Percentiles rank a stretch among this genome's conserved stretches.
Evolutionary conservation across 306 rosid genomes (phyloP).

Genomic region (Lotus japonicus): DNA sequence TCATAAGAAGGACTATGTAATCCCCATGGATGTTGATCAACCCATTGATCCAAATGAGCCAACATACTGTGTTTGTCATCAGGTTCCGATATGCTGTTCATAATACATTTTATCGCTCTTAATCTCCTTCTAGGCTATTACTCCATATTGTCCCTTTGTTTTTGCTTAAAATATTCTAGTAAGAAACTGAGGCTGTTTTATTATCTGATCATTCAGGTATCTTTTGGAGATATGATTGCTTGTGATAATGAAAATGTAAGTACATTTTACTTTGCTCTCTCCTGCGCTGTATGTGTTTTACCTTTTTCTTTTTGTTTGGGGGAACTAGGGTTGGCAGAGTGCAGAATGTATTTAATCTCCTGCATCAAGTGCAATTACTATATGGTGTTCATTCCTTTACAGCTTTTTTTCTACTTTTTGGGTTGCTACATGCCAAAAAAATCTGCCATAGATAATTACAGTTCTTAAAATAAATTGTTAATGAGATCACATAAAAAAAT

Average conservation of each 20-base stretch:
- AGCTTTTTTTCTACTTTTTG: not conserved
- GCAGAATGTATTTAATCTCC: not conserved
- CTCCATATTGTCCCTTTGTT: conserved; percentile 4
- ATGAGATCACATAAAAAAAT: not conserved
- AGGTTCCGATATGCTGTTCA: conserved; percentile 47
- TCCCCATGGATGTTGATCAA: conserved; percentile 76
- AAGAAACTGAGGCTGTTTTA: conserved; percentile 21
- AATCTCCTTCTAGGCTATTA: conserved; percentile 8
- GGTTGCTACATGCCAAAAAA: conserved; percentile 2
- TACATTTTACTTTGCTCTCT: conserved; percentile 16
- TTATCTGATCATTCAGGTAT: conserved; percentile 55
- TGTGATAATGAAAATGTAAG: conserved; percentile 97
- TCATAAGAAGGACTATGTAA: conserved; percentile 67
- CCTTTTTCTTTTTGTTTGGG: not conserved
- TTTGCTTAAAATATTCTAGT: conserved; percentile 18
- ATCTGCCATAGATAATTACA: not conserved
- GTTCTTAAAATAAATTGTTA: not conserved
- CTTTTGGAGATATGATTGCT: conserved; percentile 95
- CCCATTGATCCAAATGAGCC: conserved; percentile 97
- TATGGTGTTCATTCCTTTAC: not conserved
- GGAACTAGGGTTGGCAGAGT: conserved; percentile 7
- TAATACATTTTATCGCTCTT: not conserved
- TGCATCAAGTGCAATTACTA: not conserved
- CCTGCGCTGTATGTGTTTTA: not conserved
- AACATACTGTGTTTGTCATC: conserved; percentile 95